phyloP scores from a whole-genome alignment of 306 rosid genomes.

The Vigna unguiculata region DNA sequence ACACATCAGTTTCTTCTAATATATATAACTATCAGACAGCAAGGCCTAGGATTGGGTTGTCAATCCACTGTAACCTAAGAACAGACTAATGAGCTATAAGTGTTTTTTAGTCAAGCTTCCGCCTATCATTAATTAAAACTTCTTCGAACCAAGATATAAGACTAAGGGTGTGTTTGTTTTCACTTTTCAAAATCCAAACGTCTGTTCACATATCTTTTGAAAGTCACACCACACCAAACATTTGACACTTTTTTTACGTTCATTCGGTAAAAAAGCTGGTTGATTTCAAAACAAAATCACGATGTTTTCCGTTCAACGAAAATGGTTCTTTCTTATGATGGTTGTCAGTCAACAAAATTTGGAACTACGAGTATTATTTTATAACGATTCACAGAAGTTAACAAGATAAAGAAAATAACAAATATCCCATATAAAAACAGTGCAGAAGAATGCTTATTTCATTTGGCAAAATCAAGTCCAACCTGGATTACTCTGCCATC shows the following conservation, averaged over 20 bases:
- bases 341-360: not conserved
- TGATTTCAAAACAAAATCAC: too few relatives aligned
- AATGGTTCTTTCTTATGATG: not conserved
- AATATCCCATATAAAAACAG: constrained; percentile 7
- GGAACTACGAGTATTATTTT: constrained; percentile 10
- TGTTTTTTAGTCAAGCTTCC: not conserved
- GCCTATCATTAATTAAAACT: not conserved
- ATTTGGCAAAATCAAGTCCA: not conserved
- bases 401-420: constrained; percentile 9
- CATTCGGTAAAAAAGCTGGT: too few relatives aligned
- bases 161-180: too few relatives aligned
- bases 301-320: too few relatives aligned
- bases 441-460: constrained; percentile 2
- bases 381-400: not conserved
- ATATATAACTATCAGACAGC: not conserved
- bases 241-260: too few relatives aligned
- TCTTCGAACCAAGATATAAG: not conserved
- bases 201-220: too few relatives aligned
- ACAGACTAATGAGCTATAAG: not conserved
- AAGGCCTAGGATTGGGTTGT: not conserved
- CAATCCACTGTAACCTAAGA: not conserved
- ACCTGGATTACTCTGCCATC: constrained; percentile 42
- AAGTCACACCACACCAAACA: too few relatives aligned
- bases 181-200: too few relatives aligned
- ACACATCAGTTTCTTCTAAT: not conserved